A percentile compares a stretch with the other conserved stretches of the same genome.
Conservation (phyloP, 1,139 yeast genomes). For the Sugiyamaella novakii region DNA sequence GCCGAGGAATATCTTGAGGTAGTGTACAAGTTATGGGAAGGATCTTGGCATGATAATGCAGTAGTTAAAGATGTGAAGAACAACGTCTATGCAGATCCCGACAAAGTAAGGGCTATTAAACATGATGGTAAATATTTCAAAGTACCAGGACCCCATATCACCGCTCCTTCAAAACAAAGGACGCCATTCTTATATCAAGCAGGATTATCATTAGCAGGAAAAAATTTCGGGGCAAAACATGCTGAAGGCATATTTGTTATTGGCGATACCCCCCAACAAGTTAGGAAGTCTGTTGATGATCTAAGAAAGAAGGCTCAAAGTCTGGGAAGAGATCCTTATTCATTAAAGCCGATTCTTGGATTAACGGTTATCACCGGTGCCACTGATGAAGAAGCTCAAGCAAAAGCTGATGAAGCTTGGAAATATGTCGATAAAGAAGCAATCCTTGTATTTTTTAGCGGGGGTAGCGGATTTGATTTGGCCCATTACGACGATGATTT, state of each 20-base stretch:
- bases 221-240: constrained; percentile 50
- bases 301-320: constrained; percentile 35
- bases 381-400: constrained; percentile 43
- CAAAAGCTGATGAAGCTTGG: constrained; percentile 33
- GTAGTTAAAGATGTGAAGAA: constrained; percentile 38
- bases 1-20: constrained; percentile 47
- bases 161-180: constrained; percentile 48
- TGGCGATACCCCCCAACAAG: constrained; percentile 36
- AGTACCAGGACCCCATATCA: constrained; percentile 46
- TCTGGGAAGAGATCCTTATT: constrained; percentile 38
- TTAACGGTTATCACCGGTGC: constrained; percentile 37
- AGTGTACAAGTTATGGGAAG: constrained; percentile 43
- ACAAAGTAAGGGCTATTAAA: constrained; percentile 42
- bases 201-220: constrained; percentile 51
- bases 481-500: constrained; percentile 31
- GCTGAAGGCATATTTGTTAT: constrained; percentile 45
- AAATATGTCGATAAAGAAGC: constrained; percentile 39
- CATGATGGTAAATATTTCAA: constrained; percentile 45
- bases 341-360: constrained; percentile 36
- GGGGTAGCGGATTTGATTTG: constrained; percentile 44
- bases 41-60: constrained; percentile 50
- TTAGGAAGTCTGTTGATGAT: constrained; percentile 27
- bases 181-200: constrained; percentile 52
- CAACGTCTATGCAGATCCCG: constrained; percentile 43
- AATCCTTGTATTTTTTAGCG: constrained; percentile 41